Percentiles rank a stretch among this genome's conserved stretches.
Evolutionary conservation across 331 rosid species (phyloP).

Genomic region (Rhamnella rubrinervis): DNA sequence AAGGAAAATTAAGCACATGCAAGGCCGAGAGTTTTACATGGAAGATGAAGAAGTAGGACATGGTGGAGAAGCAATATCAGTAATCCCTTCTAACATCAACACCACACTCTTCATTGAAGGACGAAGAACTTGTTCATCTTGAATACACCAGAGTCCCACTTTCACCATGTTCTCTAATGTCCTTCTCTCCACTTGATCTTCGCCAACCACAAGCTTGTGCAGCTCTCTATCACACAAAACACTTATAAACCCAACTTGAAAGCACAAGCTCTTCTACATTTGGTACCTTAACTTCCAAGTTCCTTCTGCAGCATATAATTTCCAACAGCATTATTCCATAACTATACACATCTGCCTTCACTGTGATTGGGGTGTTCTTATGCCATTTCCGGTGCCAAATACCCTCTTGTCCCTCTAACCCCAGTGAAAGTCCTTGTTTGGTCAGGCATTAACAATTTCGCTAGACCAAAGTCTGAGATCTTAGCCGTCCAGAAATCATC

Average conservation of each 20-base stretch:
- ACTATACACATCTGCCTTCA: not conserved
- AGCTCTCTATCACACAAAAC: not conserved
- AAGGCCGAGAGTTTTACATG: not conserved
- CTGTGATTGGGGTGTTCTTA: not conserved
- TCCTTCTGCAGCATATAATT: not conserved
- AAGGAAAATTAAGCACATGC: too few relatives aligned
- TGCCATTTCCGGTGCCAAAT: not conserved
- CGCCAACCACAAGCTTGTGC: not conserved
- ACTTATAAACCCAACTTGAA: not conserved
- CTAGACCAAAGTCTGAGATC: constrained; percentile 7
- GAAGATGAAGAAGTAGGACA: not conserved
- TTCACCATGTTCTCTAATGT: not conserved
- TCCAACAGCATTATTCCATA: not conserved
- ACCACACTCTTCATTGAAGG: constrained; percentile 2
- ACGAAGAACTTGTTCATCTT: not conserved
- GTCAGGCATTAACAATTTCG: constrained; percentile 15
- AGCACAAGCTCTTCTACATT: not conserved
- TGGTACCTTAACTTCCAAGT: not conserved
- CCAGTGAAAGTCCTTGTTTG: constrained; percentile 9
- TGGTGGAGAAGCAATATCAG: not conserved
- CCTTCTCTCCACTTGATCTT: not conserved
- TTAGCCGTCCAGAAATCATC: constrained; percentile 5
- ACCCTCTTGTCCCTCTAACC: constrained; percentile 4
- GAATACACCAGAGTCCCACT: not conserved
- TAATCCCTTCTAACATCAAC: constrained; percentile 3